Base-by-base conservation (phyloP, 2,329 filamentous ascomycete species). In the Tolypocladium ovalisporum region DNA sequence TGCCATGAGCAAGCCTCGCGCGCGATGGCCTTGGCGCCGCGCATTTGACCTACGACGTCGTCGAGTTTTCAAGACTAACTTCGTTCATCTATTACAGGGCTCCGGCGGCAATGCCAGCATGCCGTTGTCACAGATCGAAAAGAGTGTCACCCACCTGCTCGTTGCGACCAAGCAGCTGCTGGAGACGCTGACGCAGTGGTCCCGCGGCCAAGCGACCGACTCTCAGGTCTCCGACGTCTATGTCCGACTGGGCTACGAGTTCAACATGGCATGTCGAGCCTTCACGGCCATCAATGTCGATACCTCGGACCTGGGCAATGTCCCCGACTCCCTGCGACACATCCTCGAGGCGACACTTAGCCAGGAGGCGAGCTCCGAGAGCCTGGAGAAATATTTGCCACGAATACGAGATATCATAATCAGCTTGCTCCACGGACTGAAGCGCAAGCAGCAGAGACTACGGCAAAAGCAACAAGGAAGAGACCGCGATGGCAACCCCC, bases 321-420 rank as follows among this genome's bases (percentile, higher is more conserved):
- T 99, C 2, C 94, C 94, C 7, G 94, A 99, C 70, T 79, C 92
- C 59, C 76, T 99, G 61, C 86, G 94, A 65, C 86, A 86, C 59
- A 97, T 99, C 58, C 82, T 99, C 56, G 94, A 99, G 73, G 89
- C 96, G 58, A 99, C 94, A 1, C 80, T 99, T 39, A 97, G 93
- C 71, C 94, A 99, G 69, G 92, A 97, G 74, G 94, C 94, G 6
- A 97, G 90, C 64, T 86, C 92, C 54, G 87, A 95, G 69, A 97
- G 92, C 71, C 79, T 99, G 60, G 94, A 99, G 71, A 89, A 88
- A 70, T 99, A 96, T 71, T 78, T 99, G 36, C 94, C 94, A 1
- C 85, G 89, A 59, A 99, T 99, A 71, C 86, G 94, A 65, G 94
- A 99, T 71, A 99, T 99, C 67, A 99, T 99, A 69, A 97, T 99